A percentile compares a stretch with the other conserved stretches of the same genome.
Evolutionary conservation across 768 basidiomycete genomes (phyloP).

Genomic region (Suillus sp.): DNA sequence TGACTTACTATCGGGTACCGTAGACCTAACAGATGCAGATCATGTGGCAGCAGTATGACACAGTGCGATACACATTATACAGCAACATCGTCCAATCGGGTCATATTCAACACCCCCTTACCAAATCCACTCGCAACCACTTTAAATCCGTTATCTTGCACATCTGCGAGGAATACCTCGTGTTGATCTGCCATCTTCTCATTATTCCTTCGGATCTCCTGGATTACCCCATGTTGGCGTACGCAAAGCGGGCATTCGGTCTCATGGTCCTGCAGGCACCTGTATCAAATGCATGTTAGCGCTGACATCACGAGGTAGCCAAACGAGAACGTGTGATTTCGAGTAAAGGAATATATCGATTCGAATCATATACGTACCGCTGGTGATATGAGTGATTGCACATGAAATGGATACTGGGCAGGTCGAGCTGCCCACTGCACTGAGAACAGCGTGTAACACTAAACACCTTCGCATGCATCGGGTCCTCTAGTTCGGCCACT

Average conservation of each 20-base stretch:
- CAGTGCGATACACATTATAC: slow-evolving; percentile 13
- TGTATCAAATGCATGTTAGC: slow-evolving; percentile 30
- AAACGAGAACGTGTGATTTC: background rate
- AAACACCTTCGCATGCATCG: slow-evolving; percentile 82
- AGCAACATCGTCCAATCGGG: slow-evolving; percentile 27
- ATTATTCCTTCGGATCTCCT: slow-evolving; percentile 88
- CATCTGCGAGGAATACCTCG: slow-evolving; percentile 76
- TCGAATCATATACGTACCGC: slow-evolving; percentile 50
- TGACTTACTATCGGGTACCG: background rate
- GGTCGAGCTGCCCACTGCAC: slow-evolving; percentile 87
- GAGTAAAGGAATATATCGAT: slow-evolving; percentile 5
- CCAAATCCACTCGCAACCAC: slow-evolving; percentile 73
- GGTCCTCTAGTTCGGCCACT: slow-evolving; percentile 78
- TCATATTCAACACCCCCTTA: slow-evolving; percentile 55
- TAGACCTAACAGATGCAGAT: background rate
- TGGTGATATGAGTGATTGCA: slow-evolving; percentile 98
- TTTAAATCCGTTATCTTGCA: slow-evolving; percentile 68
- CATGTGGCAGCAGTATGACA: background rate
- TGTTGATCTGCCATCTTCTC: slow-evolving; percentile 82
- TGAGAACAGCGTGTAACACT: slow-evolving; percentile 92
- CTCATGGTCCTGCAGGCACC: slow-evolving; percentile 88
- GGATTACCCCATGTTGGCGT: slow-evolving; percentile 82
- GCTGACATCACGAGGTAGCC: background rate
- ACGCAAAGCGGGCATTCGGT: slow-evolving; percentile 90
- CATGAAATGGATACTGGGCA: slow-evolving; percentile 97